These are phyloP conservation scores for Eurotiales sp. DNA, from an alignment of 2,329 filamentous ascomycete species.

Conservation along the genomic window DNA sequence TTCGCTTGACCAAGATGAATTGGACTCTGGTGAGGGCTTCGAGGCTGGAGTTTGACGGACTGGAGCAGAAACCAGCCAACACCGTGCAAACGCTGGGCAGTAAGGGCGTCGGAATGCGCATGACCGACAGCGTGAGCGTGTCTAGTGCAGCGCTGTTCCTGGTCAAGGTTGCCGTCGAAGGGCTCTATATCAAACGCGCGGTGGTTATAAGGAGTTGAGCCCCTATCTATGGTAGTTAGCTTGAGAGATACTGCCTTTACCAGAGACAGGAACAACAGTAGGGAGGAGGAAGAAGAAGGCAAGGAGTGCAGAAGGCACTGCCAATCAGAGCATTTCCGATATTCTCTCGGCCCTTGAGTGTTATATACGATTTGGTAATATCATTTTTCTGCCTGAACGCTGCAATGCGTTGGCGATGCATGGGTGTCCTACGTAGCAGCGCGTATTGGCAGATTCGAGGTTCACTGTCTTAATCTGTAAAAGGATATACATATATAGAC, in stretches of 20 bases:
- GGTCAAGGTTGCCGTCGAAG: conserved; percentile 4
- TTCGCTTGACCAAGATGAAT: conserved; percentile 17
- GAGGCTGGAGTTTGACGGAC: conserved; percentile 5
- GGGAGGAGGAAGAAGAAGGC: too few relatives aligned
- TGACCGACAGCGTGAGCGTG: conserved; percentile 5
- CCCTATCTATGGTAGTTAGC: too few relatives aligned
- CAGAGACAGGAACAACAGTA: too few relatives aligned
- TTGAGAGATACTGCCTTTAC: too few relatives aligned
- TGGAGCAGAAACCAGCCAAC: background rate
- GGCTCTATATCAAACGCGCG: conserved; percentile 1
- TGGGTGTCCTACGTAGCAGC: too few relatives aligned
- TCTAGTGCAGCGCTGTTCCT: conserved; percentile 2
- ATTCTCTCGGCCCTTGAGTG: too few relatives aligned
- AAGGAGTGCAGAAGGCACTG: background rate
- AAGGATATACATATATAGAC: too few relatives aligned
- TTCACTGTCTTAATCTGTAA: too few relatives aligned
- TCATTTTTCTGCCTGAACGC: background rate
- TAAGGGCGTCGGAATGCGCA: conserved; percentile 3
- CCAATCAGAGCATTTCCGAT: background rate
- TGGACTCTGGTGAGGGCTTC: conserved; percentile 8
- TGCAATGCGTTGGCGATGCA: conserved; percentile 4
- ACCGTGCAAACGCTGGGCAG: background rate
- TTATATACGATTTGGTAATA: background rate
- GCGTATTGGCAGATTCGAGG: too few relatives aligned
- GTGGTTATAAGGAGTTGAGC: too few relatives aligned